These are phyloP conservation scores for Brachypodium distachyon DNA, from an alignment of 202 grass and related monocot genomes.

Conservation along the genomic window DNA sequence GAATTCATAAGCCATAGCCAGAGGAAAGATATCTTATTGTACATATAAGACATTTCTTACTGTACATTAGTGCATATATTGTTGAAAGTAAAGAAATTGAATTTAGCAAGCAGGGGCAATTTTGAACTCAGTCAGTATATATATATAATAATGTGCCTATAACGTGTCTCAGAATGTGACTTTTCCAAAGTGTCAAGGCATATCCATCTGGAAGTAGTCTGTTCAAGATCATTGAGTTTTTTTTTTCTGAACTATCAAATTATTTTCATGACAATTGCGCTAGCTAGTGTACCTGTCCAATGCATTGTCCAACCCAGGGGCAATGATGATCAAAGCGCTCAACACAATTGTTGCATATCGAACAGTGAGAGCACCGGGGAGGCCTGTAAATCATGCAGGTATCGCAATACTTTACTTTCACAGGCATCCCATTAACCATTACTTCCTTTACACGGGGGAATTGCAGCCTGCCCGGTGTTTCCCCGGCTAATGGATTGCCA, in stretches of 20 bases:
- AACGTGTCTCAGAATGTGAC: not conserved
- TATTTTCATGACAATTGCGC: not conserved
- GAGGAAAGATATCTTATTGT: no score
- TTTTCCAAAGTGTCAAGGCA: conserved; percentile 5
- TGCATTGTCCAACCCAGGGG: conserved; percentile 95
- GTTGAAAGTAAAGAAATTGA: no score
- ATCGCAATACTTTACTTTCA: conserved; percentile 83
- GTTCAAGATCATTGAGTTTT: not conserved
- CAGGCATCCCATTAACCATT: conserved; percentile 43
- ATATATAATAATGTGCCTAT: no score
- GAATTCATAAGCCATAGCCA: not conserved
- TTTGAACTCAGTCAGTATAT: no score
- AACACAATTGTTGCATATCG: conserved; percentile 86
- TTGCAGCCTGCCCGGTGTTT: conserved; percentile 49
- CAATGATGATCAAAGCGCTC: conserved; percentile 97
- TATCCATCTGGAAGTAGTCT: not conserved
- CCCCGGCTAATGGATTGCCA: conserved; percentile 39
- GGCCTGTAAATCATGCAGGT: conserved; percentile 89
- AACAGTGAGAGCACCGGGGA: conserved; percentile 82
- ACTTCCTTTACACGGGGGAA: conserved; percentile 42
- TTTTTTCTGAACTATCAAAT: not conserved
- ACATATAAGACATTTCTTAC: no score
- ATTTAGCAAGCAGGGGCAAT: no score
- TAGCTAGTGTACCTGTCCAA: conserved; percentile 58
- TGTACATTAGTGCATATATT: no score